Conservation (phyloP, 2,329 filamentous ascomycete species). For the Setomelanomma holmii region DNA sequence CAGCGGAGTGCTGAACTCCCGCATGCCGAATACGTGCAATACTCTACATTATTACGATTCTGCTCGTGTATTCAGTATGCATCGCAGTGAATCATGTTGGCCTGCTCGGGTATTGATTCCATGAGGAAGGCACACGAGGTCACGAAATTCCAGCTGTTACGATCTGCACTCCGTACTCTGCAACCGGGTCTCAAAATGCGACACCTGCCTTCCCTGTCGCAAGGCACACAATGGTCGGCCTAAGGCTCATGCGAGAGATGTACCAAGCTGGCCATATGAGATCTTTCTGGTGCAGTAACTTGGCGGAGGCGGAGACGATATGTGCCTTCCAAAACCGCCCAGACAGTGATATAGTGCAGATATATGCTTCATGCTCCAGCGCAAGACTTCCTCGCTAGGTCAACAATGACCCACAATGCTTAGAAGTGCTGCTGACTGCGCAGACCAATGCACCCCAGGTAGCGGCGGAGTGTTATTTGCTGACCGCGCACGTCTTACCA, state of each 20-base stretch:
- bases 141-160: slow-evolving; percentile 13
- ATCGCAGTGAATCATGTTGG: too few species aligned
- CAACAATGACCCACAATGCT: slow-evolving; percentile 3
- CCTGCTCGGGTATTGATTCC: too few species aligned
- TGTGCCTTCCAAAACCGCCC: too few species aligned
- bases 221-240: too few species aligned
- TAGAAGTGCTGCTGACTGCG: slow-evolving; percentile 16
- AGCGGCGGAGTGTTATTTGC: slow-evolving; percentile 4
- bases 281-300: too few species aligned
- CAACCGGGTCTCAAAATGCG: slow-evolving; percentile 2
- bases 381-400: not conserved
- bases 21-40: not conserved
- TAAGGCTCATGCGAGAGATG: too few species aligned
- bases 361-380: not conserved
- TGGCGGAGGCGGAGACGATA: too few species aligned
- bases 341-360: too few species aligned
- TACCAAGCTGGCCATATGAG: too few species aligned
- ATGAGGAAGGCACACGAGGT: too few species aligned
- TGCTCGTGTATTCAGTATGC: too few species aligned
- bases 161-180: slow-evolving; percentile 1
- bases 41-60: too few species aligned
- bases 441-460: not conserved
- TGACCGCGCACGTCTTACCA: slow-evolving; percentile 1
- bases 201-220: slow-evolving; percentile 2
- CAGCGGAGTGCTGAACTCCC: slow-evolving; percentile 16